A percentile compares a stretch with the other conserved stretches of the same genome.
Evolutionary conservation across 2,329 filamentous ascomycete genomes (phyloP).

Genomic region (Neofusicoccum sp.): DNA sequence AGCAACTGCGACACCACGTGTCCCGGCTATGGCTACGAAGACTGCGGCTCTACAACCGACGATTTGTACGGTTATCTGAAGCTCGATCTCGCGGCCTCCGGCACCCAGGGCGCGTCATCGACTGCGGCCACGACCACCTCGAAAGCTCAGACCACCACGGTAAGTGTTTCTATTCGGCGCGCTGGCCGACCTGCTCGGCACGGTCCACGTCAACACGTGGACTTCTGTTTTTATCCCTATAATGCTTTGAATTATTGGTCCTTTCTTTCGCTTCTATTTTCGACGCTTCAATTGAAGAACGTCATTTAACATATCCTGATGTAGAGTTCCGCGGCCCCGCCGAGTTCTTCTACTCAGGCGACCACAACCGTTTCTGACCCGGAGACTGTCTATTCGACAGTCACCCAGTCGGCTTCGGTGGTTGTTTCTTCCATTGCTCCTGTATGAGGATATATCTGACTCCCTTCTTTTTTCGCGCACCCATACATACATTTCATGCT

Average conservation of each 20-base stretch:
- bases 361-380: slow-evolving; percentile 24
- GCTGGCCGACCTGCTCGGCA: background rate
- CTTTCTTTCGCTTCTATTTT: slow-evolving; percentile 10
- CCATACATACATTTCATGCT: background rate
- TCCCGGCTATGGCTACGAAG: slow-evolving; percentile 66
- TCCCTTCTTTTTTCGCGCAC: background rate
- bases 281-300: slow-evolving; percentile 11
- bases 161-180: slow-evolving; percentile 10
- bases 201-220: background rate
- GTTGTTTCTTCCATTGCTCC: slow-evolving; percentile 21
- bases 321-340: slow-evolving; percentile 35
- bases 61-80: slow-evolving; percentile 65
- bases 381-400: slow-evolving; percentile 29
- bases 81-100: slow-evolving; percentile 50
- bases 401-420: slow-evolving; percentile 23
- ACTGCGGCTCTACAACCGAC: slow-evolving; percentile 58
- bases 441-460: slow-evolving; percentile 19
- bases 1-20: slow-evolving; percentile 58
- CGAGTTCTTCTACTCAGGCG: slow-evolving; percentile 27
- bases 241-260: background rate
- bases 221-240: background rate
- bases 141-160: slow-evolving; percentile 6
- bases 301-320: slow-evolving; percentile 31
- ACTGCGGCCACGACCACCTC: slow-evolving; percentile 23
- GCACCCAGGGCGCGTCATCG: slow-evolving; percentile 50